Conservation (phyloP, 192 early-diverging fungal species). For the Coemansia interrupta region DNA sequence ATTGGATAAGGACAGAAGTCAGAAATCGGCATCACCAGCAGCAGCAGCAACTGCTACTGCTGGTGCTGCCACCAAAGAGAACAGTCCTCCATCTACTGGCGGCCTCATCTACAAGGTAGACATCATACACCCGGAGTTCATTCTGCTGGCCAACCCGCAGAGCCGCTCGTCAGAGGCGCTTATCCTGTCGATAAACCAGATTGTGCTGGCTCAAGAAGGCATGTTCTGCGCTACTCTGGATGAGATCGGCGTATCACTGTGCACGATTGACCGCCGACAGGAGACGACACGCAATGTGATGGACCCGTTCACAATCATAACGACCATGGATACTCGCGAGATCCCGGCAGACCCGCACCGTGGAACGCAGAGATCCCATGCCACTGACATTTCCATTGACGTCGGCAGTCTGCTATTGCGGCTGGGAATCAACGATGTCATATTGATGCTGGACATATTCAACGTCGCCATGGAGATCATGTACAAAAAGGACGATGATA, state of each 20-base stretch:
- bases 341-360: conserved; percentile 49
- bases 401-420: conserved; percentile 74
- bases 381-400: conserved; percentile 68
- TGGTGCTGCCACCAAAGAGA: neutral
- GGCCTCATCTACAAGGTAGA: conserved; percentile 73
- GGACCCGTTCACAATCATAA: conserved; percentile 81
- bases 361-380: conserved; percentile 39
- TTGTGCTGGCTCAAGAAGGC: conserved; percentile 76
- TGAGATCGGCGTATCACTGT: conserved; percentile 86
- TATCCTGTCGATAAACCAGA: conserved; percentile 73
- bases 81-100: conserved; percentile 14
- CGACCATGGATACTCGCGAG: conserved; percentile 72
- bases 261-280: conserved; percentile 78
- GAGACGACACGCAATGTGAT: conserved; percentile 82
- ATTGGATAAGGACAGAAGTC: neutral
- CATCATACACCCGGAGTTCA: conserved; percentile 76
- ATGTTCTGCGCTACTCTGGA: conserved; percentile 71
- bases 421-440: conserved; percentile 81
- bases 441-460: conserved; percentile 79
- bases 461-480: conserved; percentile 67
- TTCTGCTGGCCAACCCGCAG: conserved; percentile 76
- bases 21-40: neutral
- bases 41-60: too few species aligned
- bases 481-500: conserved; percentile 18
- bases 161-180: conserved; percentile 78